Base-by-base conservation (phyloP, 306 rosid genomes). In the Medicago ruthenica region DNA sequence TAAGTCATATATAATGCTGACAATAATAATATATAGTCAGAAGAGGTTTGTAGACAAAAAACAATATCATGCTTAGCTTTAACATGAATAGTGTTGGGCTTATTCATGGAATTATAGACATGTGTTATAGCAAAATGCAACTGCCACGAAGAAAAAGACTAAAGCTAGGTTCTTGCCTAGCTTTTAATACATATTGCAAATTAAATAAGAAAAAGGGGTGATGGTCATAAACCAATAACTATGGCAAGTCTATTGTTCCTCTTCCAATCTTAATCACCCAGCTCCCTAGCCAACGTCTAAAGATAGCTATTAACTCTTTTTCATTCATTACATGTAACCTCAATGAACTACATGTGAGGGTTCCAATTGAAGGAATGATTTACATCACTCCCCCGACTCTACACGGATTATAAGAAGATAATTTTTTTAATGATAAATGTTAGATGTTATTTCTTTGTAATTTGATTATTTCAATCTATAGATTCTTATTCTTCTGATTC, bases 241-340 rank as follows among this genome's bases (percentile, higher is more conserved):
- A 48, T 76, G n/a, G 74, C 73, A 41, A 13, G 34, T 51, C 73
- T 55, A 36, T 50, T 37, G 31, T 53, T 59, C 51, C 14, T 17
- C 37, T 75, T 51, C 12, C 70, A 42, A 18, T 76, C 74, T 63
- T 76, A 71, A 76, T 71, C 48, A 20, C 61, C 17, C 17, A 70
- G 78, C 64, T 76, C 78, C 78, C 84, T 78, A 64, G 42, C 79
- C 70, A 82, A 55, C 79, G 24, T 81, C 65, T 80, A 64, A 54
- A 63, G 68, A 42, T 15, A 70, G 57, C 74, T 63, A 81, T 75
- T 70, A 51, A 81, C 53, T 74, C 42, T 27, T 51, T 6, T 1
- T 75, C 47, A 75, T 81, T 62, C 24, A 75, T 9, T 61, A 55
- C 24, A 55, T 54, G 24, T 53, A 53, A 11, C 59, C 9, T 53